Evolutionary conservation across 352 stramenopile genomes (phyloP), one percentile per base, ranked within the genome.

Genomic region (Globisporangium barbulae): DNA sequence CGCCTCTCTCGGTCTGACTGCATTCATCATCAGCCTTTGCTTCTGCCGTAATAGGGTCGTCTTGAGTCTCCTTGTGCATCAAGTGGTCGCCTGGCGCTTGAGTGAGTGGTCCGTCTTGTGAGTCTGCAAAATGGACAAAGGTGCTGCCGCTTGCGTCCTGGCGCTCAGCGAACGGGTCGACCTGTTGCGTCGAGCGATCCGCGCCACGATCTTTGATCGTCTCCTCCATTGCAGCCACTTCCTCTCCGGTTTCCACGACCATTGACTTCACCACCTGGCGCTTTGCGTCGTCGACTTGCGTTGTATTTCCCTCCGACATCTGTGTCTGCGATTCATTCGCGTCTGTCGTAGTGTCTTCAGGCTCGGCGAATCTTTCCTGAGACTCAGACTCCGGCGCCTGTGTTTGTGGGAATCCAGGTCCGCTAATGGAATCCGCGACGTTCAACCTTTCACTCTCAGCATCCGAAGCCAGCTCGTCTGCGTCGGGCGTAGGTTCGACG

Each of bases 361-460:
- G 28, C 12, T 56, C 53, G n/a, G 19, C 28, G 10, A 65, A 65
- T 1, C 60, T 39, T 35, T 60, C 50, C 3, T 53, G 28, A 8
- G 50, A 60, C 19, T 65, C 60, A 8, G 50, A 60, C 19, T 65
- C 60, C 17, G 31, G 50, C 13, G 50, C 50, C 15, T 65, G 60
- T 8, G 60, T 65, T 44, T 65, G 60, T 25, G 60, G 50, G 13
- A 59, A 53, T 6, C 12, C n/a, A 4, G 12, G 28, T 0, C 39
- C 39, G 8, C 39, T 41, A 25, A 13, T 31, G 15, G 31, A 8
- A 21, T 65, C 41, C 3, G 15, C 10, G 19, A 56, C 21, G 30
- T 7, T 31, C 13, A 22, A 13, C 22, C 33, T 45, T 2, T 31
- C 58, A 17, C 39, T 19, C 7, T 31, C 25, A 9, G 30, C 44